phyloP scores from a whole-genome alignment of 129 eudicot genomes.

The Flaveria ramosissima region DNA sequence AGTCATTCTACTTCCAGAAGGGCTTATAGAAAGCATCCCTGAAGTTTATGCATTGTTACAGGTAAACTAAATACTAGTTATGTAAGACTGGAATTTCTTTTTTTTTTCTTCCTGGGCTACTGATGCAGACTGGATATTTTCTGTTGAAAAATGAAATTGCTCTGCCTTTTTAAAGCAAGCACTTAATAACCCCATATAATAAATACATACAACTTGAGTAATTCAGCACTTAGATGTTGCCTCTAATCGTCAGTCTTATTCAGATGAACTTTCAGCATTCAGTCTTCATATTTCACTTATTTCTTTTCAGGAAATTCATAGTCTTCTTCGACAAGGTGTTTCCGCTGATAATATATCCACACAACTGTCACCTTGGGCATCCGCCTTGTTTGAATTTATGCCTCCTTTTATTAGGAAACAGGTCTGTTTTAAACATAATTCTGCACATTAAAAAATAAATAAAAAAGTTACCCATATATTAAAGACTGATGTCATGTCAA shows the following conservation, averaged over 20 bases:
- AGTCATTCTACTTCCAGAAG: conserved; percentile 94
- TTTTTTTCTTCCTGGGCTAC: background rate
- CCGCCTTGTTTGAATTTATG: conserved; percentile 94
- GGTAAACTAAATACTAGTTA: conserved; percentile 41
- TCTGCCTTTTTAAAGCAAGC: background rate
- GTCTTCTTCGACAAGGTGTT: conserved; percentile 74
- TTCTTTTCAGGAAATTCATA: conserved; percentile 81
- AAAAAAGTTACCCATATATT: background rate
- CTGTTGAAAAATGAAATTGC: background rate
- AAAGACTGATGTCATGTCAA: background rate
- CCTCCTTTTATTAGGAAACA: conserved; percentile 90
- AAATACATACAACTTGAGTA: background rate
- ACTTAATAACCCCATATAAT: background rate
- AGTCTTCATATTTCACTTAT: background rate
- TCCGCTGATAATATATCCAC: conserved; percentile 79
- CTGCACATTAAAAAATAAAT: background rate
- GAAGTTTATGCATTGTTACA: conserved; percentile 92
- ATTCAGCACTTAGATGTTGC: background rate
- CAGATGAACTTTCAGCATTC: conserved; percentile 1
- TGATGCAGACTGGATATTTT: background rate
- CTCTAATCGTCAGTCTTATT: background rate
- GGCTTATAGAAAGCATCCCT: conserved; percentile 98
- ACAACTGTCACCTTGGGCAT: conserved; percentile 97
- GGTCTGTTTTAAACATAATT: conserved; percentile 43
- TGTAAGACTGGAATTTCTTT: conserved; percentile 4